phyloP scores from a whole-genome alignment of 306 rosid species.

The Gastrolobium villosum region DNA sequence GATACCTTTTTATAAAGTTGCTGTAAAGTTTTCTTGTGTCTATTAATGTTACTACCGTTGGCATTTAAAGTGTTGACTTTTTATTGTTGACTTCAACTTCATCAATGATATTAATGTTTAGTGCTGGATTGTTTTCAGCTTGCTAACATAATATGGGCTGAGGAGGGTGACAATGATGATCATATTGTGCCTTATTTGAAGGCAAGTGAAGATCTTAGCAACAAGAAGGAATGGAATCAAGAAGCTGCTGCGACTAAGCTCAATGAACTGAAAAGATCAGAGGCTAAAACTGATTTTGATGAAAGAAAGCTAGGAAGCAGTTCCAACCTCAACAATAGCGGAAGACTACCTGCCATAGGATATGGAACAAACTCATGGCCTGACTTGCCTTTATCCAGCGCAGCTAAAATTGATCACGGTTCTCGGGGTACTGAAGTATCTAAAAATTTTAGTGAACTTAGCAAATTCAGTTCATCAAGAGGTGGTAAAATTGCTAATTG shows the following conservation, averaged over 20 bases:
- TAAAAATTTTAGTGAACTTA: conserved; percentile 54
- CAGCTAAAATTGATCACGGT: conserved; percentile 60
- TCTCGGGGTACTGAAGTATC: conserved; percentile 61
- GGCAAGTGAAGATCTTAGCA: conserved; percentile 65
- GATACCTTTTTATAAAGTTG: conserved; percentile 1
- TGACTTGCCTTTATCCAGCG: conserved; percentile 65
- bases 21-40: conserved; percentile 20
- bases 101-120: conserved; percentile 40
- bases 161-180: conserved; percentile 78
- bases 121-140: conserved; percentile 69
- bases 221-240: conserved; percentile 69
- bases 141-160: conserved; percentile 92
- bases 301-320: conserved; percentile 61
- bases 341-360: conserved; percentile 62
- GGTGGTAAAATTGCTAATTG: conserved; percentile 55
- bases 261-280: conserved; percentile 64
- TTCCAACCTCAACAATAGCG: conserved; percentile 51
- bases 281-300: conserved; percentile 56
- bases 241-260: conserved; percentile 58
- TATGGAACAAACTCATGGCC: conserved; percentile 64
- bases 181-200: conserved; percentile 89
- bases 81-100: conserved; percentile 22
- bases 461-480: conserved; percentile 56
- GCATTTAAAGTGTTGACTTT: conserved; percentile 8
- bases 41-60: conserved; percentile 11